These are phyloP conservation scores for Tetrahymena borealis DNA, from an alignment of 73 alveolate species.

Conservation along the genomic window DNA sequence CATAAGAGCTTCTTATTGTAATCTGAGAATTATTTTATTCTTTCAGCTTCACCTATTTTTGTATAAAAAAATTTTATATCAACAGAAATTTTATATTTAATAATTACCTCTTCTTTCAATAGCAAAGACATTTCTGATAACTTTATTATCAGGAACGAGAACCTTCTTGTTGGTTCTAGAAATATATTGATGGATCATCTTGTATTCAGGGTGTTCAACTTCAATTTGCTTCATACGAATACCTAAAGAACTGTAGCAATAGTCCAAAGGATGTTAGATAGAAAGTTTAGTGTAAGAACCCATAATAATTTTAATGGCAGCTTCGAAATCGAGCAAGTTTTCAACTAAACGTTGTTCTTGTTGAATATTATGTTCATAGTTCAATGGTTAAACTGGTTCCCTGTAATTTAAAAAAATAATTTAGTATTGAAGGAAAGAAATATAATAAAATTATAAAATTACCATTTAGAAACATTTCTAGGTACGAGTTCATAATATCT, in stretches of 20 bases:
- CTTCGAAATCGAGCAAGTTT: constrained; percentile 74
- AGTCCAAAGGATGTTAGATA: constrained; percentile 83
- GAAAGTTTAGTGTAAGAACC: constrained; percentile 66
- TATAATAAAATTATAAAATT: too few species aligned
- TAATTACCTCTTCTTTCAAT: constrained; percentile 50
- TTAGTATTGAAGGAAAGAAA: too few species aligned
- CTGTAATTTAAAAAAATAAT: neutral
- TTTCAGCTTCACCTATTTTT: constrained; percentile 56
- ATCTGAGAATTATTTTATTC: constrained; percentile 46
- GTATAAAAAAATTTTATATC: neutral
- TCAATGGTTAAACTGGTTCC: constrained; percentile 79
- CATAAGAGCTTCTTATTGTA: constrained; percentile 71
- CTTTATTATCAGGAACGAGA: constrained; percentile 26
- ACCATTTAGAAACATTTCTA: neutral
- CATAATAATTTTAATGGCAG: constrained; percentile 76
- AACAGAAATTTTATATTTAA: neutral
- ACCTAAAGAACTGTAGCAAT: constrained; percentile 68
- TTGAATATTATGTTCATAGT: constrained; percentile 31
- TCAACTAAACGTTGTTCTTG: constrained; percentile 59
- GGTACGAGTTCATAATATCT: constrained; percentile 49
- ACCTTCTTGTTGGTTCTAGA: constrained; percentile 7
- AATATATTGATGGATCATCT: constrained; percentile 61
- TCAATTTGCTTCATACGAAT: constrained; percentile 61
- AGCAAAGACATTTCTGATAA: constrained; percentile 61
- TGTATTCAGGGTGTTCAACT: constrained; percentile 61